Evolutionary conservation across 176 grass and related monocot genomes (phyloP), one percentile per base, ranked within the genome.

Genomic region (Tillandsia leiboldiana): DNA sequence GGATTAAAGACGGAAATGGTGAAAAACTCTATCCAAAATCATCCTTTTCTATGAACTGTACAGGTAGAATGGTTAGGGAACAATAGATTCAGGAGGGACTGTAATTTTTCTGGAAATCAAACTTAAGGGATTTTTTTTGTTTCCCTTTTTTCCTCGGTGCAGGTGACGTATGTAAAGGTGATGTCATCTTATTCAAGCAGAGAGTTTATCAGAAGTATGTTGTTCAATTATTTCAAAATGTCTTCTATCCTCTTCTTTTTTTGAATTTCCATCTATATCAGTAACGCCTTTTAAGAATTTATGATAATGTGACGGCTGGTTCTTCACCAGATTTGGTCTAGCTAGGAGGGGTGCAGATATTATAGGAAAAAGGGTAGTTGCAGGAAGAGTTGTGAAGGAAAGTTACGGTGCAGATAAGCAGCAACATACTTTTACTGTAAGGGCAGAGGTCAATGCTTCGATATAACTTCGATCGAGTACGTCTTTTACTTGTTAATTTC

Each of bases 151-250:
- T 42, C 7, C 3, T 33, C 26, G 53, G 42, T 65, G 23, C 52
- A 91, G 89, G 89, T 73, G 89, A 91, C 82, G 89, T 91, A n/a
- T 91, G 89, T 53, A 79, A 72, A 63, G 84, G 79, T 12, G 89
- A 91, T 72, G 66, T 75, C 0, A 70, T 91, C 18, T 64, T 91
- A 33, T 87, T 91, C 76, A 87, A 76, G 72, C 89, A 91, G 66
- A 91, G 75, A 76, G 82, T 91, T 70, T 79, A 87, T 2, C 81
- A 67, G 67, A 53, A 69, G 64, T 33, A 78, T 72, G 24, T 1
- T 51, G 69, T 49, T 17, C 20, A 47, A 17, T 73, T 71, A 51
- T 74, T 51, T 84, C 20, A 58, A 69, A 0, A 7, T 42, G 33
- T 42, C 4, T 42, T 42, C 33, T 42, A 42, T 42, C 33, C 33